phyloP scores from a whole-genome alignment of 2,329 filamentous ascomycete species.

The Diaporthe australafricana region DNA sequence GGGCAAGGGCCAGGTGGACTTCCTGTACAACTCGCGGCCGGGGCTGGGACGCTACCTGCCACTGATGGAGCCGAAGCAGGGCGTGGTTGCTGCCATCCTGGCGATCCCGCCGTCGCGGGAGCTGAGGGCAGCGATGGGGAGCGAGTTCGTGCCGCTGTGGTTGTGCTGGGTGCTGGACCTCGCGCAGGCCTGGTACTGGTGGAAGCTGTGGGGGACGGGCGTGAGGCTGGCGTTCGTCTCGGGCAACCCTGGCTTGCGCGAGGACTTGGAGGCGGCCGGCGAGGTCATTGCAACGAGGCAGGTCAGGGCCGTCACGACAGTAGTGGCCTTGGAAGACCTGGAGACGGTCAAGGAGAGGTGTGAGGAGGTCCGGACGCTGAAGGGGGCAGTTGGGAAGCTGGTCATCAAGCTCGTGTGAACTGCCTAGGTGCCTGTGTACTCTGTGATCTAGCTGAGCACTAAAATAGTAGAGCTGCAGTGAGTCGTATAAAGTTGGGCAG shows the following conservation, averaged over 20 bases:
- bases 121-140: slow-evolving; percentile 47
- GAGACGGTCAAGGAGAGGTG: slow-evolving; percentile 55
- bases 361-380: slow-evolving; percentile 52
- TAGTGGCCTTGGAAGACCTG: slow-evolving; percentile 56
- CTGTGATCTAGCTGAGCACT: too few relatives aligned
- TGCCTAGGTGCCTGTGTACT: background rate
- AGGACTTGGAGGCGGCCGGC: slow-evolving; percentile 56
- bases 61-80: slow-evolving; percentile 50
- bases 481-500: too few relatives aligned
- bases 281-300: slow-evolving; percentile 55
- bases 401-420: slow-evolving; percentile 47
- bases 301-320: slow-evolving; percentile 55
- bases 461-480: too few relatives aligned
- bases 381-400: slow-evolving; percentile 57
- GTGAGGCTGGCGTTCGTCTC: slow-evolving; percentile 59
- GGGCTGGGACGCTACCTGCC: slow-evolving; percentile 52
- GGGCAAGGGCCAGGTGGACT: slow-evolving; percentile 57
- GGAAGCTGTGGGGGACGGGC: slow-evolving; percentile 56
- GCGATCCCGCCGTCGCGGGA: slow-evolving; percentile 49
- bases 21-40: slow-evolving; percentile 62
- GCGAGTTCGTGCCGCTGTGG: slow-evolving; percentile 49
- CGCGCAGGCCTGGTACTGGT: slow-evolving; percentile 54
- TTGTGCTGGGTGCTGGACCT: slow-evolving; percentile 44
- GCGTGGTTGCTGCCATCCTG: slow-evolving; percentile 55
- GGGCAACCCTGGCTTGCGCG: slow-evolving; percentile 52